Evolutionary conservation across 2,329 filamentous ascomycete genomes (phyloP).

Genomic region (Neophaeococcomyces mojaviensis): DNA sequence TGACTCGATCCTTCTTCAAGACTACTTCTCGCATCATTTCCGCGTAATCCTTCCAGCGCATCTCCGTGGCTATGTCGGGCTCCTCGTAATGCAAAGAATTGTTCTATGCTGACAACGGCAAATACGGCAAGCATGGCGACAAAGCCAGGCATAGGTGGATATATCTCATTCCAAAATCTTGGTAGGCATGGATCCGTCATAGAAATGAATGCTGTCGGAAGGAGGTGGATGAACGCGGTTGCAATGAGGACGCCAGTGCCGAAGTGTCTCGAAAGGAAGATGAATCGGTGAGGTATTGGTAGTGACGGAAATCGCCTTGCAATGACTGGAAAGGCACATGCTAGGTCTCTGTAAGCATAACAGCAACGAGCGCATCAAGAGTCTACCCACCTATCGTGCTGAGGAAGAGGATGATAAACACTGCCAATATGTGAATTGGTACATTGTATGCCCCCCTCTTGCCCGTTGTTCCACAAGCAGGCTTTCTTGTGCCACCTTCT

Average conservation of each 20-base stretch:
- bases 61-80: constrained; percentile 48
- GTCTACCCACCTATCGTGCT: constrained; percentile 48
- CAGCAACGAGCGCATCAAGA: not conserved
- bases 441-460: constrained; percentile 50
- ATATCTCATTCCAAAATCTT: constrained; percentile 38
- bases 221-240: constrained; percentile 73
- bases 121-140: constrained; percentile 40
- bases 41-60: not conserved
- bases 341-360: constrained; percentile 32
- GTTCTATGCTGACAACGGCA: constrained; percentile 45
- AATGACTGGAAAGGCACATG: constrained; percentile 60
- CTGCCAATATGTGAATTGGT: constrained; percentile 57
- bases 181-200: constrained; percentile 57
- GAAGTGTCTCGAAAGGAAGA: constrained; percentile 65
- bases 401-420: constrained; percentile 57
- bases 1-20: constrained; percentile 1
- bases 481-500: constrained; percentile 31
- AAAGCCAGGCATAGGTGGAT: constrained; percentile 42
- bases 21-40: constrained; percentile 17
- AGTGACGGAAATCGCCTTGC: constrained; percentile 53
- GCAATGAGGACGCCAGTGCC: constrained; percentile 80
- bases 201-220: constrained; percentile 60
- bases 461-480: constrained; percentile 43
- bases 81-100: constrained; percentile 61
- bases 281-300: constrained; percentile 51